Base-by-base conservation (phyloP, 306 rosid genomes). In the Dicorynia guianensis region DNA sequence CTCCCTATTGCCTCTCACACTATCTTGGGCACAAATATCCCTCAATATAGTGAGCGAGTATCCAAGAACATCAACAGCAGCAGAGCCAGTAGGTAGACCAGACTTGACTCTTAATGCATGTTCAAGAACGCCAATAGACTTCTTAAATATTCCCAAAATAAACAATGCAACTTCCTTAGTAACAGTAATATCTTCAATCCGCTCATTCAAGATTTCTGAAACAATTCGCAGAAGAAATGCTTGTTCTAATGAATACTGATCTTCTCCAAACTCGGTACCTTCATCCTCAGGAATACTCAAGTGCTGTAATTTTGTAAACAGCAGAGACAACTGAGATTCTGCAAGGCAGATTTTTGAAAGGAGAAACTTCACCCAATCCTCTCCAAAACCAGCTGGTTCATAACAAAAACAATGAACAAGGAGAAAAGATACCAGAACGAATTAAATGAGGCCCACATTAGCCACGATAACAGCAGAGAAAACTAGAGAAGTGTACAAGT, bases 301-400 rank as follows among this genome's bases (percentile, higher is more conserved):
- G 72, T 5, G 46, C 62, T 18, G 13, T 58, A 87, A 73, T 43
- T 82, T 71, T 35, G 82, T 53, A 77, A 93, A 90, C 36, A 90
- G 61, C 30, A 63, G 48, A 53, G 81, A 55, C 64, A 84, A 81
- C 73, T 85, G 79, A 74, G 87, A 89, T 68, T 83, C 85, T 62
- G 87, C 95, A 9, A 85, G 72, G 78, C 85, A 89, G n/a, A 83
- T 62, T 84, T 82, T 91, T 80, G 96, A 90, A 78, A 94, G 84
- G 55, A 90, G 85, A 77, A 90, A 79, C 85, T 85, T 92, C 39
- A 85, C 64, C 98, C 96, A 87, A 73, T 89, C 85, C 84, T 91
- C 96, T 34, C 67, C 87, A 81, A 82, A 91, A 43, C 93, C 79
- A 88, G 83, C 97, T 91, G 80, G 55, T 47, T 58, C 76, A 70